Evolutionary conservation across 2,329 filamentous ascomycete species (phyloP).

Genomic region (Arachnomyces sp.): DNA sequence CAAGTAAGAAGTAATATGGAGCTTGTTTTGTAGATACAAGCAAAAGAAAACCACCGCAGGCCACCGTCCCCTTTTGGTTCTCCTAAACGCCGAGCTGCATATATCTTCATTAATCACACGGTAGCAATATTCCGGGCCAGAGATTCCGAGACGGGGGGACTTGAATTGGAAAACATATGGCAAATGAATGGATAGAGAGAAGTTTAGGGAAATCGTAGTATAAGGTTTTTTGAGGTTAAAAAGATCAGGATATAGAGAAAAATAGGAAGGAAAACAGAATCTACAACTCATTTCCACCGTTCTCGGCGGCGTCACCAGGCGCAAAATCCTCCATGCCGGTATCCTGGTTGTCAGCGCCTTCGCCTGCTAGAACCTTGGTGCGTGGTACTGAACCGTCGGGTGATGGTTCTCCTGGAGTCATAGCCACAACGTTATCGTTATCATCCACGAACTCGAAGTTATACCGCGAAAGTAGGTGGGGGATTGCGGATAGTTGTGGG

Average conservation of each 20-base stretch:
- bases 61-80: neutral
- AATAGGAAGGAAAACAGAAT: neutral
- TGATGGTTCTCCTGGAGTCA: conserved; percentile 65
- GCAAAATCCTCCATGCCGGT: conserved; percentile 14
- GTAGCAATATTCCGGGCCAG: no score
- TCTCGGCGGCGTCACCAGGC: neutral
- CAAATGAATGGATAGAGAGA: no score
- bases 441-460: conserved; percentile 98
- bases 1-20: no score
- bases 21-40: no score
- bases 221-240: no score
- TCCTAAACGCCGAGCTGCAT: conserved; percentile 1
- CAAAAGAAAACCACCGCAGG: no score
- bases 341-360: conserved; percentile 15
- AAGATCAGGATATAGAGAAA: neutral
- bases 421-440: conserved; percentile 73
- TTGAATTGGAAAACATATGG: neutral
- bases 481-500: conserved; percentile 91
- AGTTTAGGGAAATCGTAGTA: no score
- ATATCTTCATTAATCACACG: neutral
- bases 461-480: conserved; percentile 86
- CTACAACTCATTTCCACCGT: conserved; percentile 7
- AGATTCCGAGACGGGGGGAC: neutral
- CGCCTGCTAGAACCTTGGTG: conserved; percentile 57
- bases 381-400: conserved; percentile 51